phyloP scores from a whole-genome alignment of 1,139 yeast species.

The Hanseniaspora gamundiae region DNA sequence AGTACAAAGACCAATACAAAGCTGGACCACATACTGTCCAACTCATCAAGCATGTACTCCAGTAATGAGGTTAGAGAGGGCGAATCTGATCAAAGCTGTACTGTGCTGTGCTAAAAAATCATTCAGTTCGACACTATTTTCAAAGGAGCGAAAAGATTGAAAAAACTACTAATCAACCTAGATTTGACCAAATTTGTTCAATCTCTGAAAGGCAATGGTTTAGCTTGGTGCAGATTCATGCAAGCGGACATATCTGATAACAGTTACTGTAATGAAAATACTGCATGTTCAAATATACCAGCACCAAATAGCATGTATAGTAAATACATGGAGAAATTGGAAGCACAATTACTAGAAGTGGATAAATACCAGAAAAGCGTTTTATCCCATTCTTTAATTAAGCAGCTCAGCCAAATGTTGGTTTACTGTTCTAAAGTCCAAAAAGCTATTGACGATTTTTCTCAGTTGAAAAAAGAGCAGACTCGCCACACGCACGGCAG shows the following conservation, averaged over 20 bases:
- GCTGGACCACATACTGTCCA: background rate
- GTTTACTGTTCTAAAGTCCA: background rate
- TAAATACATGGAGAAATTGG: slow-evolving; percentile 14
- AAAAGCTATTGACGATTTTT: slow-evolving; percentile 7
- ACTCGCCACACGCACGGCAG: slow-evolving; percentile 12
- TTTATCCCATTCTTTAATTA: background rate
- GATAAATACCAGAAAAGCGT: background rate
- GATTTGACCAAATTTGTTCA: slow-evolving; percentile 10
- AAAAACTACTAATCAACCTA: slow-evolving; percentile 5
- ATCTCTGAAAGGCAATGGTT: slow-evolving; percentile 10
- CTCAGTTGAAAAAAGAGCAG: background rate
- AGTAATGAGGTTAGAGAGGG: background rate
- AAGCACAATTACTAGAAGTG: slow-evolving; percentile 17
- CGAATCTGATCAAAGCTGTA: no score
- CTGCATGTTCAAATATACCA: no score
- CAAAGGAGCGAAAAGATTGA: slow-evolving; percentile 9
- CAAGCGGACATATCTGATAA: no score
- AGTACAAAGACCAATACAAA: background rate
- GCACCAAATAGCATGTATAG: slow-evolving; percentile 13
- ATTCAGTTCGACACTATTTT: slow-evolving; percentile 13
- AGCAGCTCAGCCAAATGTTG: background rate
- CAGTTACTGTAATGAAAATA: no score
- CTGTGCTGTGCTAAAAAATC: slow-evolving; percentile 4
- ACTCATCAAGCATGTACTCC: background rate
- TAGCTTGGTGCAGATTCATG: slow-evolving; percentile 15